A percentile compares a stretch with the other conserved stretches of the same genome.
Evolutionary conservation across 306 rosid genomes (phyloP).

Genomic region (Fagus crenata): DNA sequence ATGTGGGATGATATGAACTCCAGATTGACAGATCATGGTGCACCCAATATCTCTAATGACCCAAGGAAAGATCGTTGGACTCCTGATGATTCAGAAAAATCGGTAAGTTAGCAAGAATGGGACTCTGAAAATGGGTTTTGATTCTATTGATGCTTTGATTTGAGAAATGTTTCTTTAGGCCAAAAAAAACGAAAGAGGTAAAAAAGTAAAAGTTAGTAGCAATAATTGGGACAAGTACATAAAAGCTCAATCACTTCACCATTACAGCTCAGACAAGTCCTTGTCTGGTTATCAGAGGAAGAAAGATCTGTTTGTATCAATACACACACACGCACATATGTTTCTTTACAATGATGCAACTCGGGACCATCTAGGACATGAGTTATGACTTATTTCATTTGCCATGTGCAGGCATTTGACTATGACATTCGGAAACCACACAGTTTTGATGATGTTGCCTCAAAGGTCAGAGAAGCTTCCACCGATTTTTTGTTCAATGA

Average conservation of each 20-base stretch:
- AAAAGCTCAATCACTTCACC: neutral
- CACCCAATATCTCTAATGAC: slow-evolving; percentile 44
- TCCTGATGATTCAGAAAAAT: slow-evolving; percentile 64
- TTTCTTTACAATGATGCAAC: neutral
- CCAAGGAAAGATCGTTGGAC: slow-evolving; percentile 51
- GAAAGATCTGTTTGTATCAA: neutral
- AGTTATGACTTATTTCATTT: slow-evolving; percentile 19
- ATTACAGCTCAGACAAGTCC: neutral
- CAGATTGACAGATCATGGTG: slow-evolving; percentile 44
- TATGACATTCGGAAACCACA: slow-evolving; percentile 44
- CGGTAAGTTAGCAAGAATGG: slow-evolving; percentile 50
- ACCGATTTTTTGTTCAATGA: slow-evolving; percentile 41
- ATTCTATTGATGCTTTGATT: slow-evolving; percentile 18
- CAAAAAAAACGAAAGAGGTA: neutral
- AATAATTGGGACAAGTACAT: neutral
- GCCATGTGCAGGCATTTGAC: slow-evolving; percentile 59
- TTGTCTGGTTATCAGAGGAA: neutral
- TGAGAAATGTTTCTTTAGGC: neutral
- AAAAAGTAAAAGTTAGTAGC: neutral
- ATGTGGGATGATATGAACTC: slow-evolving; percentile 78
- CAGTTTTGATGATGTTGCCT: slow-evolving; percentile 32
- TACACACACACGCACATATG: neutral
- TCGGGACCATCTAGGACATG: neutral
- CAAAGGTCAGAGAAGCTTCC: slow-evolving; percentile 47
- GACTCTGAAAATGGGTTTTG: neutral